A percentile compares a stretch with the other conserved stretches of the same genome.
phyloP scores from a whole-genome alignment of 148 eudicot genomes.

The Cornus kousa region DNA sequence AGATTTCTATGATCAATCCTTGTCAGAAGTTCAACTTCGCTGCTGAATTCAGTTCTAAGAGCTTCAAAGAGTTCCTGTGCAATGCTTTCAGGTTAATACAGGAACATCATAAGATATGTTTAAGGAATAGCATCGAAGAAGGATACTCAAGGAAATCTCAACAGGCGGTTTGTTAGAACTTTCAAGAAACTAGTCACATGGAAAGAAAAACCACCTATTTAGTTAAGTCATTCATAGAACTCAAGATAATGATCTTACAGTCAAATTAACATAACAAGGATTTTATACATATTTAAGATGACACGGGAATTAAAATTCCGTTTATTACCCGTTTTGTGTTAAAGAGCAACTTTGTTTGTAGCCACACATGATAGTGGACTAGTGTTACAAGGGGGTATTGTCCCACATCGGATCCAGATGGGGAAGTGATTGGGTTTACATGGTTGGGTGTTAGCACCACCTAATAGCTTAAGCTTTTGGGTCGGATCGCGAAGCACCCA shows the following conservation, averaged over 20 bases:
- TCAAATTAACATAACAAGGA: neutral
- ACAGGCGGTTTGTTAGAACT: neutral
- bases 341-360: neutral
- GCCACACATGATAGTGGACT: neutral
- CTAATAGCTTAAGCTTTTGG: too few species aligned
- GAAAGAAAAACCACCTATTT: neutral
- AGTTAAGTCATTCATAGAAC: neutral
- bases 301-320: neutral
- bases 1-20: constrained; percentile 90
- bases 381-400: too few species aligned
- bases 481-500: too few species aligned
- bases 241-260: neutral
- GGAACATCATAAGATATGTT: neutral
- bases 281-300: neutral
- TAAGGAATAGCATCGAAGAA: neutral
- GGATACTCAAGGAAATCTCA: neutral
- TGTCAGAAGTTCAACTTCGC: constrained; percentile 85
- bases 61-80: constrained; percentile 73
- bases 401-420: too few species aligned
- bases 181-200: neutral
- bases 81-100: constrained; percentile 1
- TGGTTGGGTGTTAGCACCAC: too few species aligned
- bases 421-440: too few species aligned
- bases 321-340: neutral
- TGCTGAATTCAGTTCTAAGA: constrained; percentile 57